Percentiles rank a stretch among this genome's conserved stretches.
These are phyloP conservation scores for Colletotrichum tofieldiae DNA, from an alignment of 2,329 filamentous ascomycete species.

Conservation along the genomic window DNA sequence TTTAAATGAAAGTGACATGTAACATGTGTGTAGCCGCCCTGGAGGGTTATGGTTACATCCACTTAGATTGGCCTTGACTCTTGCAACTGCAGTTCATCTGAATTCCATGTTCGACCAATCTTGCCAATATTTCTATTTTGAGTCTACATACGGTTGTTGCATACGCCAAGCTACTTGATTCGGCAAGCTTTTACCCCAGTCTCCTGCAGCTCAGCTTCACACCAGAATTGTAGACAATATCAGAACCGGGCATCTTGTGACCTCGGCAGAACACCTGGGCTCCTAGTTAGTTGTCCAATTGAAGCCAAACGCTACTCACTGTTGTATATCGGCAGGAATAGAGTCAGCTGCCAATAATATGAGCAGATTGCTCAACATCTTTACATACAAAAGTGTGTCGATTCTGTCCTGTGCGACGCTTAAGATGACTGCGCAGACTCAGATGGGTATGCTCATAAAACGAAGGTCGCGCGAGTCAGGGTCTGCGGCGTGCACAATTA, in stretches of 20 bases:
- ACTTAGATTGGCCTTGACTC: background rate
- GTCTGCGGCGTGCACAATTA: background rate
- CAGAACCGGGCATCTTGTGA: background rate
- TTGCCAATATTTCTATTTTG: background rate
- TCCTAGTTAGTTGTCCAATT: background rate
- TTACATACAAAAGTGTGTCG: too few relatives aligned
- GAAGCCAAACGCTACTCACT: too few relatives aligned
- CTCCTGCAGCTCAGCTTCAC: background rate
- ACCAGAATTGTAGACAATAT: background rate
- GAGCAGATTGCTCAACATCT: too few relatives aligned
- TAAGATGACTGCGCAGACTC: too few relatives aligned
- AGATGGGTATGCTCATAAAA: background rate
- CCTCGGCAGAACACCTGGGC: background rate
- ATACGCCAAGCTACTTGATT: background rate
- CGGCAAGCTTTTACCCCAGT: background rate
- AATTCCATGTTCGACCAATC: background rate
- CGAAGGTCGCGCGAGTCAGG: background rate
- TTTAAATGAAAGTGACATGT: background rate
- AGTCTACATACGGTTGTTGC: background rate
- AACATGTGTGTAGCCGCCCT: background rate
- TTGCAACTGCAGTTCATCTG: background rate
- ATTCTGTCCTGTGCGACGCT: too few relatives aligned
- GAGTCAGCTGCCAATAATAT: too few relatives aligned
- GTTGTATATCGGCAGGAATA: too few relatives aligned
- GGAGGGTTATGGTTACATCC: background rate